Base-by-base conservation (phyloP, 2,329 filamentous ascomycete species). In the Fusarium tupiense region DNA sequence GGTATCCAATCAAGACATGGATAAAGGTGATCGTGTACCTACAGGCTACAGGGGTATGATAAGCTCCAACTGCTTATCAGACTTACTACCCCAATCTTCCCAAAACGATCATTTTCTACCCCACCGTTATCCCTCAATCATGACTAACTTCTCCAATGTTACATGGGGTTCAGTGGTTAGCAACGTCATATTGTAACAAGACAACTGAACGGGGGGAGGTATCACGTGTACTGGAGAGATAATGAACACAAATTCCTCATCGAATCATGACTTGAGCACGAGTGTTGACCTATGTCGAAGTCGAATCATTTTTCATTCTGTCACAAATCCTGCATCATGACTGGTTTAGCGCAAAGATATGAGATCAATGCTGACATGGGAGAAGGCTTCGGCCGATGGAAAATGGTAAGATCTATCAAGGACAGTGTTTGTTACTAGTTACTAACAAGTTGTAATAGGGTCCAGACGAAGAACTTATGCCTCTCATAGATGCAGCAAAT, bases 401-500 rank as follows among this genome's bases (percentile, higher is more conserved):
- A 60, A 31, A 52, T 53, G 44, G 57, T 33, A 60, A 31, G 44
- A 60, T 20, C 8, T 40, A 20, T 24, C 20, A 22, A 8, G 20
- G 7, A 3, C 44, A n/a, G 7, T 29, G 8, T 8, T 26, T 14
- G 2, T 22, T 10, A 22, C n/a, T 8, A 37, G 8, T 7, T 29
- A 22, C 6, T 59, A 29, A 59, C 14, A 9, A 29, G 2, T 0
- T n/a, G 12, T 2, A n/a, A 54, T 24, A 60, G 57, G 57, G 57
- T 2, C 89, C 89, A 8, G 90, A 91, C 71, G 86, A 89, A 56
- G 88, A 91, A 64, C 81, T 92, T 20, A 88, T 92, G 67, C 87
- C 87, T 5, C 81, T 90, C 47, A 90, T 91, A 72, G 89, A 91
- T 76, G 86, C 88, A 76, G 90, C 89, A 24, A 91, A 91, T 73